Evolutionary conservation across 1,139 yeast genomes (phyloP).

Genomic region (Pichia sp.): DNA sequence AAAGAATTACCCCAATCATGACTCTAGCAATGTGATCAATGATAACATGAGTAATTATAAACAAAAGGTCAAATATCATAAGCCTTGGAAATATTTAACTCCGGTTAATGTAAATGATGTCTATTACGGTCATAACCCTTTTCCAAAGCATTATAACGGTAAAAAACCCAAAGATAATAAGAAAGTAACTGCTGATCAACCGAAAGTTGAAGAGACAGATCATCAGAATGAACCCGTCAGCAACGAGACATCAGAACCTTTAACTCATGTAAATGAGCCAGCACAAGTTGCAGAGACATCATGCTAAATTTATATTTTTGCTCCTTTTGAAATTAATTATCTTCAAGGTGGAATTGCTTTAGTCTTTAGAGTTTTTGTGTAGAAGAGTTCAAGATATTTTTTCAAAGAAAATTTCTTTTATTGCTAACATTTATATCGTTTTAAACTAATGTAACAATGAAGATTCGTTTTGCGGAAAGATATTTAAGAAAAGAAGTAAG

Average conservation of each 20-base stretch:
- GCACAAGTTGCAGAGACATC: not conserved
- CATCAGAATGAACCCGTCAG: not conserved
- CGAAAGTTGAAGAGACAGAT: not conserved
- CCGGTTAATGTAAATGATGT: not conserved
- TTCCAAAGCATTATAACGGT: constrained; percentile 8
- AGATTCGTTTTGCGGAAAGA: constrained; percentile 9
- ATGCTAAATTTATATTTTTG: not conserved
- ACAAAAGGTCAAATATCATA: not conserved
- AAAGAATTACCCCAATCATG: not conserved
- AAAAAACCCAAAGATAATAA: not conserved
- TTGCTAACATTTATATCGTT: not conserved
- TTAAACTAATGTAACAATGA: constrained; percentile 1
- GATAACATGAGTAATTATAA: not conserved
- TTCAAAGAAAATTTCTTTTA: not conserved
- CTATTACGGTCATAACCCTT: constrained; percentile 18
- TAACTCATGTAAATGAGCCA: not conserved
- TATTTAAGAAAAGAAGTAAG: constrained; percentile 17
- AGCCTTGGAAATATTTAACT: not conserved
- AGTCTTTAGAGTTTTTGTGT: not conserved
- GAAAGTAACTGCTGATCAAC: not conserved
- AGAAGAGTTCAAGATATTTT: not conserved
- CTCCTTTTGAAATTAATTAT: not conserved
- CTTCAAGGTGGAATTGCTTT: not conserved
- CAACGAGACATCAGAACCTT: not conserved
- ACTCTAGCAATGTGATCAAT: not conserved